Percentiles rank a stretch among this genome's conserved stretches.
Conservation (phyloP, 257 asterid species). For the Solanum appendiculatum region DNA sequence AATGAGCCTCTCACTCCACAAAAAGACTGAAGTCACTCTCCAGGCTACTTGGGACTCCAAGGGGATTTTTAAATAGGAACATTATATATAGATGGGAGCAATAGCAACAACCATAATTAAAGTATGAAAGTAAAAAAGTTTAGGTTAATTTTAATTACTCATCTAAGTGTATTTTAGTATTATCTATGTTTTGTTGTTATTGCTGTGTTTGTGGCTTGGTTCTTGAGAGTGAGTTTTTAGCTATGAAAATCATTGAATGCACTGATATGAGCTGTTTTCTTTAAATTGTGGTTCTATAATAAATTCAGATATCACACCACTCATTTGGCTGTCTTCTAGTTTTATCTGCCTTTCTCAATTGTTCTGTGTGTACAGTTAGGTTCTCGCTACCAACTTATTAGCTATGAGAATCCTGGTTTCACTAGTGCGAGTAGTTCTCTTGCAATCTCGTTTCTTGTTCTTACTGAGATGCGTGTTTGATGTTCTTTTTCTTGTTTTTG, state of each 20-base stretch:
- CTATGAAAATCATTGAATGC: background rate
- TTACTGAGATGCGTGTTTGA: background rate
- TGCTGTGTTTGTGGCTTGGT: background rate
- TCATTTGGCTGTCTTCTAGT: background rate
- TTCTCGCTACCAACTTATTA: background rate
- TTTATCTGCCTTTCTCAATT: background rate
- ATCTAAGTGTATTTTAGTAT: background rate
- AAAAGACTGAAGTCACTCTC: no score
- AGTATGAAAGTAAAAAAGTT: constrained; percentile 8
- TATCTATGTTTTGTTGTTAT: background rate
- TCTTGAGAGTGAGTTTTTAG: background rate
- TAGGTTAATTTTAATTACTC: constrained; percentile 28
- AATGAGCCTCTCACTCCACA: no score
- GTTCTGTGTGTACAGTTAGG: background rate
- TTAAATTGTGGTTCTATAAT: background rate
- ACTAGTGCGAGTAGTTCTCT: background rate
- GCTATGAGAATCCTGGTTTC: background rate
- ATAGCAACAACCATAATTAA: background rate
- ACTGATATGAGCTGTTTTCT: background rate
- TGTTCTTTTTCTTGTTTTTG: background rate
- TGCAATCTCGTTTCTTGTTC: background rate
- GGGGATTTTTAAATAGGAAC: background rate
- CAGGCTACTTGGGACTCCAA: no score
- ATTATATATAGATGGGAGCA: background rate
- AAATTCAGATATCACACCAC: constrained; percentile 37